A percentile compares a stretch with the other conserved stretches of the same genome.
These are phyloP conservation scores for Rhazya stricta DNA, from an alignment of 257 asterid genomes.

Conservation along the genomic window DNA sequence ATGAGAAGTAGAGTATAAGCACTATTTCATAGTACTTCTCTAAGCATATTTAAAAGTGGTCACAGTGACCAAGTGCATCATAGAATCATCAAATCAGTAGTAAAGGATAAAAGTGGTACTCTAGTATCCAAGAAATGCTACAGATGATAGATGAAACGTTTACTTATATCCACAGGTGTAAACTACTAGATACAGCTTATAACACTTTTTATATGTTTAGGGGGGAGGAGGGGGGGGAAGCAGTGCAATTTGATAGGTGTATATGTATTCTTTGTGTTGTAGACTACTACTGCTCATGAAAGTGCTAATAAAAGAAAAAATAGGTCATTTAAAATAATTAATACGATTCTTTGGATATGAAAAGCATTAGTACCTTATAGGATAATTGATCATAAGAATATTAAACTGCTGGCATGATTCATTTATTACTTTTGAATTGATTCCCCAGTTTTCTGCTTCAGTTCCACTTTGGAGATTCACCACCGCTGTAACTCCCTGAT, in stretches of 20 bases:
- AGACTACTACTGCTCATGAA: neutral
- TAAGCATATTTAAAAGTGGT: neutral
- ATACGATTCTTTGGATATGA: neutral
- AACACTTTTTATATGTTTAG: neutral
- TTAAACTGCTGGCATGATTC: slow-evolving; percentile 72
- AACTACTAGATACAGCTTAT: neutral
- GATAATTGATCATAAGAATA: slow-evolving; percentile 84
- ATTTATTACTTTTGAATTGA: slow-evolving; percentile 54
- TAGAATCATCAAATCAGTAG: neutral
- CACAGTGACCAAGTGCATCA: neutral
- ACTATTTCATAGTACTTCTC: neutral
- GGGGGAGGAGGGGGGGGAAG: neutral
- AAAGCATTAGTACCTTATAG: slow-evolving; percentile 60
- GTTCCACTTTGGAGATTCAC: slow-evolving; percentile 79
- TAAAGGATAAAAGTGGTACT: neutral
- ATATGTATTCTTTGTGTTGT: neutral
- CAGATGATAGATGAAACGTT: neutral
- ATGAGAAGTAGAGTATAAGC: neutral
- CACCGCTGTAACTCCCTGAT: slow-evolving; percentile 91
- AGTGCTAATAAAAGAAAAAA: neutral
- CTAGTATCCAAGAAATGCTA: neutral
- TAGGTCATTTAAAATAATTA: neutral
- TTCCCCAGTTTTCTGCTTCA: slow-evolving; percentile 94
- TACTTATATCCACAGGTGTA: neutral
- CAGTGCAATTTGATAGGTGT: neutral